These are phyloP conservation scores for Coemansia guatemalensis DNA, from an alignment of 192 early-diverging fungal genomes.

Conservation along the genomic window DNA sequence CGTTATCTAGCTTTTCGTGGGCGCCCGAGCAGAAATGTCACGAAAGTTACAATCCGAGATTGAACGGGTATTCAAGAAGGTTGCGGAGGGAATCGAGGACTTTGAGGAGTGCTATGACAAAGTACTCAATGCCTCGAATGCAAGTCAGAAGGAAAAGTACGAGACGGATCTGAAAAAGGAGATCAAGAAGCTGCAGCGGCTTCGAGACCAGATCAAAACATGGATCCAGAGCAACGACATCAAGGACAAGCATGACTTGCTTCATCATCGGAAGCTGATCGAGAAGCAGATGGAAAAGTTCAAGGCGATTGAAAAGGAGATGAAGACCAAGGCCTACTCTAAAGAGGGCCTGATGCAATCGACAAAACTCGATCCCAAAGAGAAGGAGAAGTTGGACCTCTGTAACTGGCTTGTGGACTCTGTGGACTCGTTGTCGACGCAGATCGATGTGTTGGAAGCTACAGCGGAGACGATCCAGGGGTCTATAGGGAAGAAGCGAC, in stretches of 20 bases:
- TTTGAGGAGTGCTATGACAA: slow-evolving; percentile 93
- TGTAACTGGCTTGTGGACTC: slow-evolving; percentile 80
- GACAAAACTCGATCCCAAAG: slow-evolving; percentile 88
- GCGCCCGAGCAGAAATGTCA: slow-evolving; percentile 24
- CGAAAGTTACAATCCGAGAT: slow-evolving; percentile 72
- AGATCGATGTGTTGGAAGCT: slow-evolving; percentile 92
- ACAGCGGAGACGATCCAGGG: slow-evolving; percentile 75
- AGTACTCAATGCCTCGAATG: slow-evolving; percentile 73
- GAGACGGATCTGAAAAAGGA: slow-evolving; percentile 97
- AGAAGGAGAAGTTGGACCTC: slow-evolving; percentile 85
- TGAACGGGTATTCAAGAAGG: slow-evolving; percentile 92
- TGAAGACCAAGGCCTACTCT: slow-evolving; percentile 98
- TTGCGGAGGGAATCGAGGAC: slow-evolving; percentile 91
- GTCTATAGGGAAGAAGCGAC: slow-evolving; percentile 73
- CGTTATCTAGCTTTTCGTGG: background rate
- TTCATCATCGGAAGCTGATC: slow-evolving; percentile 92
- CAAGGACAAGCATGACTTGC: slow-evolving; percentile 90
- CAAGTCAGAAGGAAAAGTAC: slow-evolving; percentile 95
- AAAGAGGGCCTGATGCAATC: slow-evolving; percentile 86
- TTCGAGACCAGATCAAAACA: slow-evolving; percentile 96
- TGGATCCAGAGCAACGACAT: slow-evolving; percentile 95
- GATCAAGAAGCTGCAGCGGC: slow-evolving; percentile 97
- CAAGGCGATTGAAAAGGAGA: slow-evolving; percentile 97
- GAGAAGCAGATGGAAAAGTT: slow-evolving; percentile 99
- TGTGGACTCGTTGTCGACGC: slow-evolving; percentile 81